phyloP scores from a whole-genome alignment of 1,284 basidiomycete species.

The Boletus sp. region DNA sequence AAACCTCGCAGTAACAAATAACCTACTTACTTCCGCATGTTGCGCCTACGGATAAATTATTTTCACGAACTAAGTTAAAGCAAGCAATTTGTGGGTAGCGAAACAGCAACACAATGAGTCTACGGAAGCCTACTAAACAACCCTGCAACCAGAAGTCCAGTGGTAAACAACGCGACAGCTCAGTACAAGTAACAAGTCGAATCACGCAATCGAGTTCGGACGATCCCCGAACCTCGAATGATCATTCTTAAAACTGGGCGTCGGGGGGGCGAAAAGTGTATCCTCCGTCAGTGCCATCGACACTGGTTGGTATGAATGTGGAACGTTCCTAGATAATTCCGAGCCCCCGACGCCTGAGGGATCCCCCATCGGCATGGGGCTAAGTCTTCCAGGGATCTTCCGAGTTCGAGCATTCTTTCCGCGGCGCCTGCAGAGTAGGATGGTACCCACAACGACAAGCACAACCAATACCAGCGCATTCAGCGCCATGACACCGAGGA shows the following conservation, averaged over 20 bases:
- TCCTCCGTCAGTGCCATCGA: constrained; percentile 75
- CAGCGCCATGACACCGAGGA: constrained; percentile 67
- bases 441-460: constrained; percentile 49
- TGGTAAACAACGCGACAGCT: constrained; percentile 1
- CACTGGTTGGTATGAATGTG: constrained; percentile 61
- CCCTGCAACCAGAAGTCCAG: constrained; percentile 4
- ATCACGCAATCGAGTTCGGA: constrained; percentile 45
- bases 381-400: constrained; percentile 47
- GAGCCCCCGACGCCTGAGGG: constrained; percentile 5
- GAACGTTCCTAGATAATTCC: constrained; percentile 17
- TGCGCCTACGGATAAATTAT: constrained; percentile 8
- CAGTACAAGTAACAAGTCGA: background rate
- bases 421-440: constrained; percentile 47
- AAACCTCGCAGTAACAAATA: constrained; percentile 25
- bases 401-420: constrained; percentile 33
- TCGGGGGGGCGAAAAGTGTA: constrained; percentile 56
- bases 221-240: constrained; percentile 38
- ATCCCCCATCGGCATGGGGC: constrained; percentile 46
- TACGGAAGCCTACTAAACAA: constrained; percentile 1
- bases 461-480: constrained; percentile 64
- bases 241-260: constrained; percentile 53
- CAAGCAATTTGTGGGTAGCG: constrained; percentile 2
- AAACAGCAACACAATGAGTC: constrained; percentile 6
- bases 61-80: constrained; percentile 13
- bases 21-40: constrained; percentile 5